Base-by-base conservation (phyloP, 163 green algal species). In the Scenedesmus sp. region DNA sequence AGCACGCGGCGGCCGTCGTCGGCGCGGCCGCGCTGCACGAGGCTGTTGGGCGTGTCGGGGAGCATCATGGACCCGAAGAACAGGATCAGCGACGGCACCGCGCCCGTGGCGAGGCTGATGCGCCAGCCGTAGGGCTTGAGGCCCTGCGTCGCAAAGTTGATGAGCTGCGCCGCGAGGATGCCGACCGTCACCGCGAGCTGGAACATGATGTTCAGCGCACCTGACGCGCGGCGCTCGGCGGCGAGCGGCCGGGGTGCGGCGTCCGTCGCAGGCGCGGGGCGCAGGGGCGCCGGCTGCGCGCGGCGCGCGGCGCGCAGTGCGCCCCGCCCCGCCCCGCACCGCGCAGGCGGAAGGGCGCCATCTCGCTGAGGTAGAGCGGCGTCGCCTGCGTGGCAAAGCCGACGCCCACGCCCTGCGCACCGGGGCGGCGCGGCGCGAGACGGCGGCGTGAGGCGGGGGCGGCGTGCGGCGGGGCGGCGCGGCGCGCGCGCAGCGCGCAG, bases 141-240 rank as follows among this genome's bases (percentile, higher is more conserved):
- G 60, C 84, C 36, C 74, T 87, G 70, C 18, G 67, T 88, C 60
- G 60, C 39, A 57, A 57, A n/a, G 18, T 47, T 47, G 39, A 47
- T 47, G 7, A 47, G 39, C 24, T 77, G 57, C 0, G 87, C 85
- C 15, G 60, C 76, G 15, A 90, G 75, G 73, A 91, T 91, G 67
- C 89, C 87, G 26, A 91, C 75, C 20, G 84, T 90, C 24, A 85
- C 76, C 6, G 77, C 74, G 56, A 93, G 80, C 83, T 93, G 89
- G 78, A 94, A 94, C 24, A 92, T 75, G 77, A 92, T 92, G 70
- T 94, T 94, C 36, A 94, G 77, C 9, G 60, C 77, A n/a, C n/a
- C n/a, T n/a, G n/a, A n/a, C n/a, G n/a, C n/a, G n/a, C n/a, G n/a
- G n/a, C n/a, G n/a, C n/a, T n/a, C n/a, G n/a, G n/a, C n/a, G n/a